Conservation (phyloP, 257 asterid genomes). For the Agastache rugosa region DNA sequence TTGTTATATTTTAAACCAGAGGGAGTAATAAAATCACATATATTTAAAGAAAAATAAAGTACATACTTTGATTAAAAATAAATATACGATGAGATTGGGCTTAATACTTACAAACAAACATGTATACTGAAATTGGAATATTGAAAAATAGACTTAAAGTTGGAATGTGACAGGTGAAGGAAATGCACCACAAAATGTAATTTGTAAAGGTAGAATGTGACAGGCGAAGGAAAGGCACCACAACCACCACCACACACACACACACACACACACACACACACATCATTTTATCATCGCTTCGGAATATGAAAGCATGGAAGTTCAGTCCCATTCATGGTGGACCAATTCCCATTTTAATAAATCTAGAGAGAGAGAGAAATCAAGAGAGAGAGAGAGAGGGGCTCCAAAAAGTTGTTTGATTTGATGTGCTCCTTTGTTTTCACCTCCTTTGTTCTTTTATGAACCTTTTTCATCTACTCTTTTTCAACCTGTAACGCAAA, state of each 20-base stretch:
- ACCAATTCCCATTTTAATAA: conserved; percentile 26
- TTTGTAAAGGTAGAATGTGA: conserved; percentile 51
- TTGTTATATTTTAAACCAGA: no score
- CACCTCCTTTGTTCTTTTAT: conserved; percentile 45
- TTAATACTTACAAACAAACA: neutral
- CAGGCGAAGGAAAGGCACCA: conserved; percentile 22
- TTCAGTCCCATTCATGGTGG: conserved; percentile 42
- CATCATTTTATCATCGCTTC: conserved; percentile 29
- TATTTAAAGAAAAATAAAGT: no score
- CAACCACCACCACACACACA: conserved; percentile 34
- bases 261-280: conserved; percentile 19
- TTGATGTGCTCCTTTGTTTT: conserved; percentile 63
- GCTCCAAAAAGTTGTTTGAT: conserved; percentile 61
- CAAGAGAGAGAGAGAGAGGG: conserved; percentile 18
- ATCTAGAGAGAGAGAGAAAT: conserved; percentile 14
- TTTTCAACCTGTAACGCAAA: conserved; percentile 29
- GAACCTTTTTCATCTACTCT: conserved; percentile 46
- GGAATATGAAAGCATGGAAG: conserved; percentile 31
- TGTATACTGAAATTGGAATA: neutral
- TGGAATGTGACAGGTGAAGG: neutral
- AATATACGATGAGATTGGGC: no score
- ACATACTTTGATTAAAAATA: no score
- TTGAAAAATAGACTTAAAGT: neutral
- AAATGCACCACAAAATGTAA: conserved; percentile 17
- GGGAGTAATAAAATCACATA: no score